Conservation (phyloP, 1,139 yeast genomes). For the Hyphopichia wangnamkhiaoensis region DNA sequence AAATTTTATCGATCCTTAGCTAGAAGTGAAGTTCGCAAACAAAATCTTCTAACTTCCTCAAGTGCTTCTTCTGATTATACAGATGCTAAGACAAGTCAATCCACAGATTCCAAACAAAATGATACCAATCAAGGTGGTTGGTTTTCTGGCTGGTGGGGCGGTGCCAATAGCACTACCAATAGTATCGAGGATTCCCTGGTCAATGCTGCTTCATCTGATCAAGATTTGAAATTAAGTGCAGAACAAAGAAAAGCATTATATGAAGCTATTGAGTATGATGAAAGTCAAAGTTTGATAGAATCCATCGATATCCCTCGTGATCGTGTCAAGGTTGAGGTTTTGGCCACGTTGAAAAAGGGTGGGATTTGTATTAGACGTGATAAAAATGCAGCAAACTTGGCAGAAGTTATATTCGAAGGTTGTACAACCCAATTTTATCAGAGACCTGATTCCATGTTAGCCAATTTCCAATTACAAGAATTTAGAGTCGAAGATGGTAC, state of each 20-base stretch:
- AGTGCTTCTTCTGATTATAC: conserved; percentile 2
- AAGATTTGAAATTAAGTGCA: conserved; percentile 50
- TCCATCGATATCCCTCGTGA: conserved; percentile 73
- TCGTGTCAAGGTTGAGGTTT: conserved; percentile 63
- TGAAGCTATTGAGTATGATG: conserved; percentile 93
- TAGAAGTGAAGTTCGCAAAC: conserved; percentile 61
- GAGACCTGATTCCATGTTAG: conserved; percentile 74
- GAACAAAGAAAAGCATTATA: conserved; percentile 82
- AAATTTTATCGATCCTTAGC: conserved; percentile 84
- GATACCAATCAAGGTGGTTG: conserved; percentile 38
- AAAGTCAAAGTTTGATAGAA: conserved; percentile 52
- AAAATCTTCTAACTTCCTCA: conserved; percentile 25
- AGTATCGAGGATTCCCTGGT: conserved; percentile 10
- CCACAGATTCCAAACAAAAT: conserved; percentile 1
- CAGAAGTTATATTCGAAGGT: conserved; percentile 81
- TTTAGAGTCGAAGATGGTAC: conserved; percentile 89
- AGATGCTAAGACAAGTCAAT: background rate
- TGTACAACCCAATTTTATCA: conserved; percentile 73
- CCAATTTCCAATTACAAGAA: conserved; percentile 75
- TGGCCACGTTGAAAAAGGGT: conserved; percentile 72
- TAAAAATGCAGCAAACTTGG: conserved; percentile 49
- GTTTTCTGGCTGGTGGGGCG: conserved; percentile 65
- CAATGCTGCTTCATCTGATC: conserved; percentile 20
- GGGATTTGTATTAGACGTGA: conserved; percentile 62
- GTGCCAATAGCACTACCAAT: conserved; percentile 13